Percentiles rank a stretch among this genome's conserved stretches.
Evolutionary conservation across 306 rosid species (phyloP).

Genomic region (Castanopsis chinensis): DNA sequence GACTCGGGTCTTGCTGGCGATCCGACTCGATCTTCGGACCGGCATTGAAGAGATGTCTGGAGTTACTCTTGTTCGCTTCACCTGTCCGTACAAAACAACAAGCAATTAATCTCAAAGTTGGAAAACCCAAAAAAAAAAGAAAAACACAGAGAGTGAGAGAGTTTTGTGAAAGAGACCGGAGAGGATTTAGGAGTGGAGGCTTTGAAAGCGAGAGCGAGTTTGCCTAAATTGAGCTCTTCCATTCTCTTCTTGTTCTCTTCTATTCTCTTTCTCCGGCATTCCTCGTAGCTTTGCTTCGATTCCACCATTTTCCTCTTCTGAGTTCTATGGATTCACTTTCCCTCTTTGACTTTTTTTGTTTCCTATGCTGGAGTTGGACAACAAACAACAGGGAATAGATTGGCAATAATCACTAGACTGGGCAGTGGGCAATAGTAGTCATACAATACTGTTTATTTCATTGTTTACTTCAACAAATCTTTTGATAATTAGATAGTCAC

Average conservation of each 20-base stretch:
- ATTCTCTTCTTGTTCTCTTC: slow-evolving; percentile 52
- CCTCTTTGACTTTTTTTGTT: too few relatives aligned
- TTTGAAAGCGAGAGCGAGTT: slow-evolving; percentile 38
- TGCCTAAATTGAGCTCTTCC: slow-evolving; percentile 49
- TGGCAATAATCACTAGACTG: too few relatives aligned
- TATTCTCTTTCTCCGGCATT: slow-evolving; percentile 39
- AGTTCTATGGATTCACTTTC: too few relatives aligned
- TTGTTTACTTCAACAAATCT: too few relatives aligned
- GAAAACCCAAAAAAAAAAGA: neutral
- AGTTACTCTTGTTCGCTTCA: slow-evolving; percentile 22
- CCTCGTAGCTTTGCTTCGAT: slow-evolving; percentile 43
- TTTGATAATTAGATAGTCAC: too few relatives aligned
- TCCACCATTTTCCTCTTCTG: slow-evolving; percentile 28
- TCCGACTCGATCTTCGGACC: slow-evolving; percentile 45
- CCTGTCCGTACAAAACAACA: slow-evolving; percentile 2
- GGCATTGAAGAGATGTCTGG: slow-evolving; percentile 16
- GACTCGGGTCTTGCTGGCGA: slow-evolving; percentile 18
- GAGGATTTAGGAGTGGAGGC: slow-evolving; percentile 34
- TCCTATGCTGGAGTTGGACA: too few relatives aligned
- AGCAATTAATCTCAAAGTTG: too few relatives aligned
- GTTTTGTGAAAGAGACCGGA: slow-evolving; percentile 23
- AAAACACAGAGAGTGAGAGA: neutral
- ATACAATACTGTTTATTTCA: too few relatives aligned
- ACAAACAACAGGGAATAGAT: too few relatives aligned
- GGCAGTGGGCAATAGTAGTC: too few relatives aligned